Base-by-base conservation (phyloP, 345 rosid genomes). In the Syzygium oleosum region DNA sequence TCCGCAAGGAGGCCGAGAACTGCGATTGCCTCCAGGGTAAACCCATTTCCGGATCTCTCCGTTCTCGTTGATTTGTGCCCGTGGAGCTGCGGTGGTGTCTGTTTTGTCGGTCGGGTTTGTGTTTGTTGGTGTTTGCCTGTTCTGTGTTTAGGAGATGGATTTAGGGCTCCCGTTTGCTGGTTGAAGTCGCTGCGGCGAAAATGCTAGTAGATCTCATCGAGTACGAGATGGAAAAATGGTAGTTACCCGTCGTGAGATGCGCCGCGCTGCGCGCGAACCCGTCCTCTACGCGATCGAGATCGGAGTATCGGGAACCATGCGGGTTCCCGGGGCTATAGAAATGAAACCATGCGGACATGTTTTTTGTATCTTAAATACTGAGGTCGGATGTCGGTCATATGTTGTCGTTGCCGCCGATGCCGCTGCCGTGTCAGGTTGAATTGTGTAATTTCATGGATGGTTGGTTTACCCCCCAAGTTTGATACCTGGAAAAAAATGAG, bases 1-100 rank as follows among this genome's bases (percentile, higher is more conserved):
- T 87, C 12, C 9, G 88, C 55, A 87, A 87, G 56, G 88, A 87
- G 88, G 88, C 88, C 56, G 88, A 87, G 85, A 87, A 87, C 84
- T 87, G 88, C 25, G 88, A 87, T 51, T 87, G 88, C 88, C 29
- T 87, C 78, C 88, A 87, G 54, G 88, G 88, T 87, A 79, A 10
- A 19, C 73, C 54, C 41, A 9, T 21, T 38, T 23, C 41, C 51
- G 31, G 29, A 73, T 73, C 80, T 38, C 38, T 0, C 43, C 43
- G 80, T 34, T 73, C 19, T 73, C 38, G 12, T 68, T 73, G 22
- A 34, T 73, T 34, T 41, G 5, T 4, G 80, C 80, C 38, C 21
- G 80, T 34, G 49, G 80, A 73, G 46, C 80, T 63, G 21, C 10
- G 52, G 59, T 51, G 54, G 46, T 51, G n/a, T 2, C 27, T 52